Base-by-base conservation (phyloP, 225 moss, liverwort and hornwort genomes). In the Pleurozium schreberi region DNA sequence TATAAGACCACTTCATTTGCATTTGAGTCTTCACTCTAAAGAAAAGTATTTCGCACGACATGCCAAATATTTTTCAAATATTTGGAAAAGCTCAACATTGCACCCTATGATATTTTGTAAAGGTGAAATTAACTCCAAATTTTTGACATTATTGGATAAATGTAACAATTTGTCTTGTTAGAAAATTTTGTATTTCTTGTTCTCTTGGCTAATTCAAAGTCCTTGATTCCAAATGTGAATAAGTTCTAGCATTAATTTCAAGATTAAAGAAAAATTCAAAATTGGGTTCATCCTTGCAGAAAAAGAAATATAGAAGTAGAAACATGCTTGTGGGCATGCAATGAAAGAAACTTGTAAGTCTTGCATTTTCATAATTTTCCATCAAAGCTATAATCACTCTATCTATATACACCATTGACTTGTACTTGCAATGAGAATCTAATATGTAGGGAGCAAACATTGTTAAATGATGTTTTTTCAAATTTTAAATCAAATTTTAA, bases 221-320 rank as follows among this genome's bases (percentile, higher is more conserved):
- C 26, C 14, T 70, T 70, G 4, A 42, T 26, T 14, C 15, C 42
- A 12, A 42, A 70, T 14, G 8, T 5, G 14, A 42, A 8, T 14
- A 42, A 42, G 3, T 42, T 70, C 1, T 20, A 40, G 26, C 0
- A 0, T 70, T 14, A 25, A 23, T 42, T 2, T 5, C 0, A 25
- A 42, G 9, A 70, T 70, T 1, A 42, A 40, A 42, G 13, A 42
- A 40, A 42, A 23, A 10, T 0, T 42, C 26, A 1, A 14, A 42
- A 70, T 42, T 68, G 2, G 68, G 1, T 21, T 22, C 12, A n/a
- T 13, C 22, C 4, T n/a, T 68, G 13, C 2, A n/a, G 3, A n/a
- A 68, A n/a, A n/a, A n/a, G n/a, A n/a, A n/a, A n/a, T n/a, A n/a
- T n/a, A n/a, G n/a, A n/a, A n/a, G n/a, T n/a, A n/a, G n/a, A n/a